Conservation (phyloP, 176 grass and related monocot genomes). For the Avena atlantica region DNA sequence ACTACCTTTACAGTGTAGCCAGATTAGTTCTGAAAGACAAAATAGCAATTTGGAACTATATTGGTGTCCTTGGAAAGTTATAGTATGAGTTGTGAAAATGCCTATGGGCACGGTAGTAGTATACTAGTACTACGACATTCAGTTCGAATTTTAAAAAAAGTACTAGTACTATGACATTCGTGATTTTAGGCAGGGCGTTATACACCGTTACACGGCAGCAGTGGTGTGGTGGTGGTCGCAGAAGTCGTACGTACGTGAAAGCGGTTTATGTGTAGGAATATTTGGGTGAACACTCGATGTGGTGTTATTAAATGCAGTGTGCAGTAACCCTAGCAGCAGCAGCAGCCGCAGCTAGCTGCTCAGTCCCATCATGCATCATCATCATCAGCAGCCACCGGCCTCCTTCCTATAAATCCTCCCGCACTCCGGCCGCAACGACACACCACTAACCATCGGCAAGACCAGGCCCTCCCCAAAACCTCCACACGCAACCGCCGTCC, state of each 20-base stretch:
- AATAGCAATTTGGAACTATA: no score
- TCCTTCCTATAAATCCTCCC: conserved; percentile 45
- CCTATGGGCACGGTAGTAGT: no score
- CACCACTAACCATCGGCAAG: neutral
- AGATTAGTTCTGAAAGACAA: no score
- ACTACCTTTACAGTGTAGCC: no score
- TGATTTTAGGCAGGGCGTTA: neutral
- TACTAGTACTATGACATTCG: neutral
- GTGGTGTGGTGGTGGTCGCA: neutral
- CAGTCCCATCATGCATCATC: neutral
- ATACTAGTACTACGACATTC: no score
- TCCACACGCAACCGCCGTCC: conserved; percentile 17
- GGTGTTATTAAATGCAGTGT: neutral
- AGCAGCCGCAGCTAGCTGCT: neutral
- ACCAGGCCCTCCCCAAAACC: neutral
- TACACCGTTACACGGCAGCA: neutral
- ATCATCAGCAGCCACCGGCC: neutral
- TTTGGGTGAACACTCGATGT: neutral
- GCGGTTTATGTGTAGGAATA: neutral
- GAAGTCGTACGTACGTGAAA: neutral
- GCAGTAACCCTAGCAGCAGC: neutral
- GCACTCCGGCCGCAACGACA: neutral
- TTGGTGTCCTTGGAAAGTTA: no score
- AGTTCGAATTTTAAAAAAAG: no score
- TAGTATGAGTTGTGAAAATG: no score